Base-by-base conservation (phyloP, 306 rosid species). In the Prunus armeniaca region DNA sequence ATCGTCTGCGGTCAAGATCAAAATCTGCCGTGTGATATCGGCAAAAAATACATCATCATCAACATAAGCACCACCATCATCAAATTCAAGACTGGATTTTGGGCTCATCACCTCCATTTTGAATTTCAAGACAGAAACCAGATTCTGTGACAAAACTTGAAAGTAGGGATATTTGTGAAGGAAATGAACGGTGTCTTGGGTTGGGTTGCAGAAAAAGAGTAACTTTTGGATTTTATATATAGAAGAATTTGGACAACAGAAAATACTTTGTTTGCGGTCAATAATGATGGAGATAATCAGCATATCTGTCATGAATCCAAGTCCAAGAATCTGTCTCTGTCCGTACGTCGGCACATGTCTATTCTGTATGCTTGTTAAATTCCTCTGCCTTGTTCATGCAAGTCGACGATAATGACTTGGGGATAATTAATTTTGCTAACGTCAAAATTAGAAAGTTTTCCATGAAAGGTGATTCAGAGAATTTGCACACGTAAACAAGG, bases 1-100 rank as follows among this genome's bases (percentile, higher is more conserved):
- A 14, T 80, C 75, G 18, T 92, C 93, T 0, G 87, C 72, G 30
- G 90, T 90, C 78, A 90, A 80, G 3, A 75, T 74, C 83, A 93
- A 78, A 89, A 89, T 88, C 86, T 85, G 91, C 71, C 84, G 86
- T 78, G 84, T 86, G 45, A 92, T 92, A 72, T 92, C 96, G 3
- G 88, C 90, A 28, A 80, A 90, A 79, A 84, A 86, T 43, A 76
- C 55, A 80, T 88, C 93, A 11, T 73, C 76, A 9, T 80, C 85
- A 57, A 25, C 72, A 6, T 45, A 58, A 43, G 14, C 61, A 49
- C 60, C 43, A 43, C 50, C 54, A 45, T 76, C 74, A 74, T 87
- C 89, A 46, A 75, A 69, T 50, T 76, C 70, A 67, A 73, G 65
- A 74, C 56, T 72, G 30, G 74, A 46, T 46, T 72, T 76, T 27